Evolutionary conservation across 148 eudicot species (phyloP).

Genomic region (Hydrangea macrophylla): DNA sequence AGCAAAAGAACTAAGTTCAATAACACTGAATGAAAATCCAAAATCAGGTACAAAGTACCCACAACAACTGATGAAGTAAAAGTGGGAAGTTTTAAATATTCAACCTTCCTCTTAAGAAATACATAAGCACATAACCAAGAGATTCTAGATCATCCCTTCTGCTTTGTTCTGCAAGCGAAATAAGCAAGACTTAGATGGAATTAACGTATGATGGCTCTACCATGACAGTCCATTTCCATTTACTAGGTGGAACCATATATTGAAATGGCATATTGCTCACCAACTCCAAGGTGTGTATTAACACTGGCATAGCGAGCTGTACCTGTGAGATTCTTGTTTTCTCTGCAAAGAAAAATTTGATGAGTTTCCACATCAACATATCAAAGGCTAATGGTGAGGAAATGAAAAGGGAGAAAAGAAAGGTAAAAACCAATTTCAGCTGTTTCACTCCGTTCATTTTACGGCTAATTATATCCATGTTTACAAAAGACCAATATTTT

Average conservation of each 20-base stretch:
- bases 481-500: no score
- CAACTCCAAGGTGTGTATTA: constrained; percentile 94
- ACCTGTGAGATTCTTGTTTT: constrained; percentile 93
- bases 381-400: background rate
- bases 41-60: background rate
- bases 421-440: background rate
- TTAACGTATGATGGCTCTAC: background rate
- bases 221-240: background rate
- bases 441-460: no score
- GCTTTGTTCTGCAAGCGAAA: constrained; percentile 78
- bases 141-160: constrained; percentile 97
- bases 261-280: constrained; percentile 43
- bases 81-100: constrained; percentile 3
- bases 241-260: constrained; percentile 1
- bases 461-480: no score
- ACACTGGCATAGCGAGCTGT: constrained; percentile 99
- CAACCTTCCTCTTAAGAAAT: constrained; percentile 95
- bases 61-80: background rate
- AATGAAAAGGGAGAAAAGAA: background rate
- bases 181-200: constrained; percentile 4
- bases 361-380: constrained; percentile 5
- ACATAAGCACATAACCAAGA: constrained; percentile 95
- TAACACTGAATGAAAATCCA: background rate
- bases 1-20: background rate
- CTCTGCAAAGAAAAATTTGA: constrained; percentile 46